phyloP scores from a whole-genome alignment of 2,329 filamentous ascomycete genomes.

The Colletotrichum sp. region DNA sequence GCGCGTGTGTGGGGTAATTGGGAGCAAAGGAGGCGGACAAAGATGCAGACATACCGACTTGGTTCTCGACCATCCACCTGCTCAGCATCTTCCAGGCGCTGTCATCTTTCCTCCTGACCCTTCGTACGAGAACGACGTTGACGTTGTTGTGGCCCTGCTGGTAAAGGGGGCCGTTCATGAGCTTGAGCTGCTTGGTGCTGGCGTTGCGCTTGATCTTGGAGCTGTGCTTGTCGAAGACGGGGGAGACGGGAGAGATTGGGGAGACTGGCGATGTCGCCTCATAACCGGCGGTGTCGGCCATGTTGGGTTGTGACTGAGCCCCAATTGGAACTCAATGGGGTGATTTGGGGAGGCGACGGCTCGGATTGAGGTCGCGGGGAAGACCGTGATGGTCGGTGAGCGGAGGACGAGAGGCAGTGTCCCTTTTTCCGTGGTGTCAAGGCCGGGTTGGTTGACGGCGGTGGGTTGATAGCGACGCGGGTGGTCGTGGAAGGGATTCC shows the following conservation, averaged over 20 bases:
- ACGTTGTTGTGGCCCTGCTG: conserved; percentile 54
- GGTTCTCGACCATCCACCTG: conserved; percentile 77
- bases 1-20: neutral
- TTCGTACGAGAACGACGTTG: conserved; percentile 59
- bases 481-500: neutral
- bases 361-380: neutral
- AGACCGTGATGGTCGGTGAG: neutral
- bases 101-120: conserved; percentile 66
- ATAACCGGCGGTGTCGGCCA: conserved; percentile 15
- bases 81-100: conserved; percentile 64
- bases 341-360: neutral
- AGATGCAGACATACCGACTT: conserved; percentile 67
- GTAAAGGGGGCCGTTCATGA: conserved; percentile 63
- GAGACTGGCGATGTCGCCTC: conserved; percentile 7
- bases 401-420: neutral
- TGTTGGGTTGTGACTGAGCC: neutral
- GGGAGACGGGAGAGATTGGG: neutral
- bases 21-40: neutral
- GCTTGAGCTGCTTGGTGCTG: conserved; percentile 27
- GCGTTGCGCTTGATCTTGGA: conserved; percentile 7
- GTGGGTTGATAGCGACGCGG: neutral
- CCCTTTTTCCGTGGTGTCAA: neutral
- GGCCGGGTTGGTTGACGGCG: neutral
- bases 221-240: conserved; percentile 2
- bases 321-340: conserved; percentile 16